Evolutionary conservation across 2,329 filamentous ascomycete genomes (phyloP).

Genomic region (Fonsecaea nubica): DNA sequence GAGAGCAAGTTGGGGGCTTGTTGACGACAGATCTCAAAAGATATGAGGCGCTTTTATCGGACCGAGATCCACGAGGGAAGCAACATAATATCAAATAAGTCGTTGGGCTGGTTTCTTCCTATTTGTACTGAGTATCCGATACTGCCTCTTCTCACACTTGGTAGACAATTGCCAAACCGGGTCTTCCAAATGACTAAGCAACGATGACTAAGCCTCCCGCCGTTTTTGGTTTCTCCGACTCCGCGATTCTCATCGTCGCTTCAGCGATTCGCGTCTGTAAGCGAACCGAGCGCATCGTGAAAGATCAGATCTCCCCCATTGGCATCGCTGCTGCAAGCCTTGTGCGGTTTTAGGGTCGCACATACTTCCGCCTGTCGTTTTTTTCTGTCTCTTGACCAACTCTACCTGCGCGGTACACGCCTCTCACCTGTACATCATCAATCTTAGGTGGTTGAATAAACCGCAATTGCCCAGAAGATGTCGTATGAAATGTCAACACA

Average conservation of each 20-base stretch:
- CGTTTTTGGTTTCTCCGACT: background rate
- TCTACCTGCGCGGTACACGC: background rate
- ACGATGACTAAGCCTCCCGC: background rate
- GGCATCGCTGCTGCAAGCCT: background rate
- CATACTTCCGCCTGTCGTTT: background rate
- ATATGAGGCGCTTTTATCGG: background rate
- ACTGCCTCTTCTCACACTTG: background rate
- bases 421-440: background rate
- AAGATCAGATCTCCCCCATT: background rate
- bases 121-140: background rate
- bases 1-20: conserved; percentile 26
- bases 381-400: background rate
- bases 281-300: background rate
- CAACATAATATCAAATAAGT: background rate
- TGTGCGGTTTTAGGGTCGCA: background rate
- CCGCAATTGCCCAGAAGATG: conserved; percentile 41
- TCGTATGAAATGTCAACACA: conserved; percentile 50
- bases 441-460: background rate
- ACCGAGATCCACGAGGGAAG: background rate
- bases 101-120: background rate
- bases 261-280: background rate
- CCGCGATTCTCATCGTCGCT: background rate
- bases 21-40: background rate
- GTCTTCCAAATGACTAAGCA: background rate
- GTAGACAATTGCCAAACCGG: background rate